phyloP scores from a whole-genome alignment of 805 yeast species.

The Suhomyces canberraensis region DNA sequence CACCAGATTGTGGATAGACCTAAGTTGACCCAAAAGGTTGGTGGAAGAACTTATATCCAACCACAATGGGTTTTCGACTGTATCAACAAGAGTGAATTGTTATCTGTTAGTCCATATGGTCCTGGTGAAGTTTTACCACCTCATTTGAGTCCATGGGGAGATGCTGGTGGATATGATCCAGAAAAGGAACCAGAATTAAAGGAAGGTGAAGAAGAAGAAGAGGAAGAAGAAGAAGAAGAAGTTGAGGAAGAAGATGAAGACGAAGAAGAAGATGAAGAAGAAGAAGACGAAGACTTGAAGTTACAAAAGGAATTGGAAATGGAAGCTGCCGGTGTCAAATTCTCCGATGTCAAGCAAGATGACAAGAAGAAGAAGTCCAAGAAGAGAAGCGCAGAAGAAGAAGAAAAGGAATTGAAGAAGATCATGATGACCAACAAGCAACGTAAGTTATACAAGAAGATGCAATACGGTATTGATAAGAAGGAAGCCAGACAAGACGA shows the following conservation, averaged over 20 bases:
- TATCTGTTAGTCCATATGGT: constrained; percentile 77
- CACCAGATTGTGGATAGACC: constrained; percentile 97
- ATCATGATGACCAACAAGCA: constrained; percentile 98
- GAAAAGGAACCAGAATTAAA: constrained; percentile 44
- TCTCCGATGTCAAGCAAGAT: constrained; percentile 48
- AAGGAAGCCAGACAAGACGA: constrained; percentile 73
- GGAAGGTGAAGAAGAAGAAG: constrained; percentile 45
- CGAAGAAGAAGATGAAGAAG: constrained; percentile 54
- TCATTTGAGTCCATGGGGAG: constrained; percentile 99
- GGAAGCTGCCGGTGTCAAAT: constrained; percentile 77
- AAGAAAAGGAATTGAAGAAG: constrained; percentile 88
- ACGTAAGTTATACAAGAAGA: constrained; percentile 88
- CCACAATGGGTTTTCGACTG: constrained; percentile 98
- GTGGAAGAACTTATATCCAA: constrained; percentile 91
- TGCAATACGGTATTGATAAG: constrained; percentile 87
- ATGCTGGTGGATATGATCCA: constrained; percentile 87
- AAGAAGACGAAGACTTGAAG: constrained; percentile 58
- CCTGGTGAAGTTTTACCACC: constrained; percentile 97
- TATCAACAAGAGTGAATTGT: constrained; percentile 70
- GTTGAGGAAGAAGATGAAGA: constrained; percentile 34
- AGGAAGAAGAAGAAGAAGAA: constrained; percentile 47
- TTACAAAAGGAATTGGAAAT: constrained; percentile 83
- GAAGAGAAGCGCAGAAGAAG: constrained; percentile 56
- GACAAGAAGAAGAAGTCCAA: constrained; percentile 33
- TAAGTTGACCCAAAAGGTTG: constrained; percentile 65